Percentiles rank a stretch among this genome's conserved stretches.
phyloP scores from a whole-genome alignment of 106 monocot species.

The Dendrobium nobile region DNA sequence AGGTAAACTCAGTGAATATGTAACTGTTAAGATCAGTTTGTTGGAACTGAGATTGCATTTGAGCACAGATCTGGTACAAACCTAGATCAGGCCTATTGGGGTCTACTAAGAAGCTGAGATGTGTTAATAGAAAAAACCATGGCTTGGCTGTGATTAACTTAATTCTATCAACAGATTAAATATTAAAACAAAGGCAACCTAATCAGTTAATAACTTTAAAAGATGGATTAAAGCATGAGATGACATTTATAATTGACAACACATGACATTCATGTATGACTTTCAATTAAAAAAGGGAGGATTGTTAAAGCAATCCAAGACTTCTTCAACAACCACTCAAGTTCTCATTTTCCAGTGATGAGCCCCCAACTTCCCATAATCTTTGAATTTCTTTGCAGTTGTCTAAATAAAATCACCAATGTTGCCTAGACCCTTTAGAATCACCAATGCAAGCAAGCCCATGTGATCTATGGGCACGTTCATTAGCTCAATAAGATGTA shows the following conservation, averaged over 20 bases:
- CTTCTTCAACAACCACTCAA: too few relatives aligned
- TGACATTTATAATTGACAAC: background rate
- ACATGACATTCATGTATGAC: background rate
- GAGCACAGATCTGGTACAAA: background rate
- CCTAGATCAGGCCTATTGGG: background rate
- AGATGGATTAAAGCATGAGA: background rate
- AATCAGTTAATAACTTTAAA: background rate
- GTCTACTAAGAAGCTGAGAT: background rate
- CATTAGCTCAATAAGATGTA: too few relatives aligned
- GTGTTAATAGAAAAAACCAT: background rate
- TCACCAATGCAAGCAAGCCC: too few relatives aligned
- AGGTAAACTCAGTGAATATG: background rate
- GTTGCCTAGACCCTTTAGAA: too few relatives aligned
- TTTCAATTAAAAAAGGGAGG: background rate
- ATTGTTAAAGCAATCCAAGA: too few relatives aligned
- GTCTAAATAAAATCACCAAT: too few relatives aligned
- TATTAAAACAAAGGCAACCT: background rate
- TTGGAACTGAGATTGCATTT: background rate
- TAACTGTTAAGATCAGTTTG: background rate
- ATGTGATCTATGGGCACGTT: too few relatives aligned
- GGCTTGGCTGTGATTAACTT: background rate
- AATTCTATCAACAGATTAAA: background rate
- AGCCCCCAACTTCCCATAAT: too few relatives aligned
- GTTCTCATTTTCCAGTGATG: too few relatives aligned
- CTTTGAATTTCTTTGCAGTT: too few relatives aligned